Evolutionary conservation across 1,284 basidiomycete species (phyloP).

Genomic region (Salmacisia buchloeana): DNA sequence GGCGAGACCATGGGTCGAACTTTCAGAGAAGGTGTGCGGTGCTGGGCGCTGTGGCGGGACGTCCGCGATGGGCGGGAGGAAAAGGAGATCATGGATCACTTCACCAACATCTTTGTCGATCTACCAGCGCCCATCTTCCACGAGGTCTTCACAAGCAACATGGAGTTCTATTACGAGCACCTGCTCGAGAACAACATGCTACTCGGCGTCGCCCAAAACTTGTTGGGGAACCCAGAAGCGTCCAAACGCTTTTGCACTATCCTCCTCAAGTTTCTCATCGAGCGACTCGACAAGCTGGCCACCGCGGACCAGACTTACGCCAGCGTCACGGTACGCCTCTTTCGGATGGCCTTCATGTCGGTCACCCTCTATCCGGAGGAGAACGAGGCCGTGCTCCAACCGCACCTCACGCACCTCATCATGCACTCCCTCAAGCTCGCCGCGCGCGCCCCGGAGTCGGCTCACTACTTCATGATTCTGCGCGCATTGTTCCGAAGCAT

Average conservation of each 20-base stretch:
- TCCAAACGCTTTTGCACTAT: constrained; percentile 90
- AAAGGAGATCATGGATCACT: constrained; percentile 80
- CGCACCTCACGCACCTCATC: constrained; percentile 85
- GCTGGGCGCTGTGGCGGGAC: constrained; percentile 75
- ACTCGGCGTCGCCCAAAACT: constrained; percentile 76
- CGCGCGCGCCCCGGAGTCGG: constrained; percentile 81
- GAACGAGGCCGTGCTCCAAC: constrained; percentile 87
- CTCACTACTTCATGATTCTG: constrained; percentile 90
- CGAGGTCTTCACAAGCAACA: constrained; percentile 41
- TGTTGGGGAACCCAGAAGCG: constrained; percentile 76
- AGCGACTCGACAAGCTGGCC: constrained; percentile 75
- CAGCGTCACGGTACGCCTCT: constrained; percentile 75
- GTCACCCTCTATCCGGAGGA: constrained; percentile 70
- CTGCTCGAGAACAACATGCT: constrained; percentile 64
- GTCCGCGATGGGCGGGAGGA: constrained; percentile 64
- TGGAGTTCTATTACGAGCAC: constrained; percentile 44
- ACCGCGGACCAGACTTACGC: constrained; percentile 71
- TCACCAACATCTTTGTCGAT: constrained; percentile 58
- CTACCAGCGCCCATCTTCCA: constrained; percentile 49
- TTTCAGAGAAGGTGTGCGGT: constrained; percentile 77
- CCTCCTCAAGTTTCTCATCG: constrained; percentile 77
- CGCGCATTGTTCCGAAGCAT: constrained; percentile 92
- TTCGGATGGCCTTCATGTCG: constrained; percentile 93
- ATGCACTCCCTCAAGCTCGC: constrained; percentile 96
- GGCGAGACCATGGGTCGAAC: constrained; percentile 80